phyloP scores from a whole-genome alignment of 1,139 yeast genomes.

The Oligophagozyma castellii region DNA sequence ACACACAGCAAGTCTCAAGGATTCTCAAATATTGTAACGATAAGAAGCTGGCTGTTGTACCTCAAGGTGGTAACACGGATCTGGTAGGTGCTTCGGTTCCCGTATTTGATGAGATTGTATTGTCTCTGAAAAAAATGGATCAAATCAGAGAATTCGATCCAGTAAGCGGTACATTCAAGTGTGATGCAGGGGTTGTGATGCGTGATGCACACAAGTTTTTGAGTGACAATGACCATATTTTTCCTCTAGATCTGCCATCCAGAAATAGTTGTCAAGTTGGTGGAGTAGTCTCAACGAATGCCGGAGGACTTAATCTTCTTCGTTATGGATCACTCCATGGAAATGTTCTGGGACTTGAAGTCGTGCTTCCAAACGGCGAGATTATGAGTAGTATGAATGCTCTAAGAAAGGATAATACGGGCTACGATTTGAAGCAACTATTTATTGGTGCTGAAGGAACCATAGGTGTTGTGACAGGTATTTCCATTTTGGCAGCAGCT shows the following conservation, averaged over 20 bases:
- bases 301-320: conserved; percentile 83
- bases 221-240: conserved; percentile 71
- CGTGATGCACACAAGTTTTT: conserved; percentile 75
- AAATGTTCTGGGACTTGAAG: conserved; percentile 80
- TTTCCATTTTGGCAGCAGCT: conserved; percentile 79
- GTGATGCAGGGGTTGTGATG: conserved; percentile 83
- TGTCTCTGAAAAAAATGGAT: conserved; percentile 60
- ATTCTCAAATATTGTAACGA: conserved; percentile 77
- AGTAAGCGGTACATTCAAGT: conserved; percentile 72
- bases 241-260: conserved; percentile 92
- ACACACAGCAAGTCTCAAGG: conserved; percentile 62
- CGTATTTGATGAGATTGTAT: conserved; percentile 76
- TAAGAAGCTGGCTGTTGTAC: conserved; percentile 69
- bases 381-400: conserved; percentile 68
- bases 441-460: conserved; percentile 94
- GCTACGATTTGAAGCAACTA: conserved; percentile 81
- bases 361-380: conserved; percentile 81
- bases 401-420: conserved; percentile 86
- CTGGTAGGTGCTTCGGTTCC: conserved; percentile 93
- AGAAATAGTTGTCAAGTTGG: conserved; percentile 96
- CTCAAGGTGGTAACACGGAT: conserved; percentile 97
- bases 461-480: conserved; percentile 79
- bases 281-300: conserved; percentile 91
- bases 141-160: conserved; percentile 69
- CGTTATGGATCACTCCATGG: conserved; percentile 93